A percentile compares a stretch with the other conserved stretches of the same genome.
These are phyloP conservation scores for Hemerocallis citrina DNA, from an alignment of 106 monocot genomes.

Conservation along the genomic window DNA sequence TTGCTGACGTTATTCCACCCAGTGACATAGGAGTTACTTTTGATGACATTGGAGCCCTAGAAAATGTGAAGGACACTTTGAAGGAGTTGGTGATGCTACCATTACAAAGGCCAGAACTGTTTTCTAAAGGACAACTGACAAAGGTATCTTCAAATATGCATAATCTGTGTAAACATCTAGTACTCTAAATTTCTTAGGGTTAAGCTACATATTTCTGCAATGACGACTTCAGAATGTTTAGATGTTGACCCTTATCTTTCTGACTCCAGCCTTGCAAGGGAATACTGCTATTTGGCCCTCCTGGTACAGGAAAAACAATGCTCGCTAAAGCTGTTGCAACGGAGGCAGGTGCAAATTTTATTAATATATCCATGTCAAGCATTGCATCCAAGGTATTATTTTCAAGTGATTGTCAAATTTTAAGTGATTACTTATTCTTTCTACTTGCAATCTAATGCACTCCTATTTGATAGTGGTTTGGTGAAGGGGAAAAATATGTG, in stretches of 20 bases:
- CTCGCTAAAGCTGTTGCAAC: conserved; percentile 97
- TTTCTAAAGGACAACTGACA: conserved; percentile 74
- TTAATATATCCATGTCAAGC: conserved; percentile 87
- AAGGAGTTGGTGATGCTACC: conserved; percentile 91
- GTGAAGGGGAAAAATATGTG: conserved; percentile 89
- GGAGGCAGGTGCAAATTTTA: conserved; percentile 90
- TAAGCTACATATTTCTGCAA: neutral
- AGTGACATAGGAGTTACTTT: conserved; percentile 83
- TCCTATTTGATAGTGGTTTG: conserved; percentile 61
- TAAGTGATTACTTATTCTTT: neutral
- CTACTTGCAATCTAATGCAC: neutral
- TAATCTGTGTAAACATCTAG: neutral
- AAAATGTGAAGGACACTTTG: conserved; percentile 76
- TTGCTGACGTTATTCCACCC: conserved; percentile 80
- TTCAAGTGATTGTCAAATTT: neutral
- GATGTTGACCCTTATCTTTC: conserved; percentile 1
- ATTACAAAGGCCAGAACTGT: conserved; percentile 70
- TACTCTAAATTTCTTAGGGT: neutral
- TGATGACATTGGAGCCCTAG: conserved; percentile 79
- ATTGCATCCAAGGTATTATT: conserved; percentile 84
- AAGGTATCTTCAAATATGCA: conserved; percentile 31
- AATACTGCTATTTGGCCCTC: conserved; percentile 94
- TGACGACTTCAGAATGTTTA: neutral
- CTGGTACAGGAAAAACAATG: conserved; percentile 99
- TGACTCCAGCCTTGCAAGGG: conserved; percentile 82